Percentiles rank a stretch among this genome's conserved stretches.
These are phyloP conservation scores for Pisolithus marmoratus DNA, from an alignment of 768 basidiomycete species.

Conservation along the genomic window DNA sequence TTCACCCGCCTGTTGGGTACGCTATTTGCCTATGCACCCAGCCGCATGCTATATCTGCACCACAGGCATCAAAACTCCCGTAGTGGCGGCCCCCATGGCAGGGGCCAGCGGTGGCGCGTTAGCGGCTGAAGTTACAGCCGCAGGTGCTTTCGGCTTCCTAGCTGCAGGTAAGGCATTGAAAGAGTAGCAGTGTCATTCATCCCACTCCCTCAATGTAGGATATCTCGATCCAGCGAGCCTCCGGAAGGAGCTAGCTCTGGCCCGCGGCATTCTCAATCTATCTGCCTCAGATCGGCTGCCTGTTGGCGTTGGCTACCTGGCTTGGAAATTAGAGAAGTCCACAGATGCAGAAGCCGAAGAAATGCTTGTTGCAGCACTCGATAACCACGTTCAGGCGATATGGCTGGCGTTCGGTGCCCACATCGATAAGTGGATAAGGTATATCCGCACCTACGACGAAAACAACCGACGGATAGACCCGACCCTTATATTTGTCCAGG, in stretches of 20 bases:
- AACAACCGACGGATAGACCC: constrained; percentile 32
- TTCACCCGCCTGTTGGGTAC: constrained; percentile 50
- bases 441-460: constrained; percentile 50
- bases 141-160: constrained; percentile 74
- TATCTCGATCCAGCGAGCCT: constrained; percentile 42
- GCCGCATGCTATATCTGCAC: background rate
- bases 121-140: constrained; percentile 57
- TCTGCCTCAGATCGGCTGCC: constrained; percentile 33
- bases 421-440: constrained; percentile 53
- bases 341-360: constrained; percentile 30
- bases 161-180: constrained; percentile 42
- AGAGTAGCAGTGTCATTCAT: background rate
- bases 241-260: constrained; percentile 45
- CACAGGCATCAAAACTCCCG: constrained; percentile 50
- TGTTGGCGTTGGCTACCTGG: constrained; percentile 72
- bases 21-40: constrained; percentile 9
- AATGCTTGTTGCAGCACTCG: constrained; percentile 45
- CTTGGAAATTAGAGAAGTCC: constrained; percentile 60
- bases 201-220: constrained; percentile 30
- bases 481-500: constrained; percentile 59
- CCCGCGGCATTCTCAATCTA: constrained; percentile 39
- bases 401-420: constrained; percentile 73
- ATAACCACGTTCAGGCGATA: constrained; percentile 53
- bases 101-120: constrained; percentile 58
- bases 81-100: constrained; percentile 68